Conservation (phyloP, 768 basidiomycete species). For the Leccinum arenicola region DNA sequence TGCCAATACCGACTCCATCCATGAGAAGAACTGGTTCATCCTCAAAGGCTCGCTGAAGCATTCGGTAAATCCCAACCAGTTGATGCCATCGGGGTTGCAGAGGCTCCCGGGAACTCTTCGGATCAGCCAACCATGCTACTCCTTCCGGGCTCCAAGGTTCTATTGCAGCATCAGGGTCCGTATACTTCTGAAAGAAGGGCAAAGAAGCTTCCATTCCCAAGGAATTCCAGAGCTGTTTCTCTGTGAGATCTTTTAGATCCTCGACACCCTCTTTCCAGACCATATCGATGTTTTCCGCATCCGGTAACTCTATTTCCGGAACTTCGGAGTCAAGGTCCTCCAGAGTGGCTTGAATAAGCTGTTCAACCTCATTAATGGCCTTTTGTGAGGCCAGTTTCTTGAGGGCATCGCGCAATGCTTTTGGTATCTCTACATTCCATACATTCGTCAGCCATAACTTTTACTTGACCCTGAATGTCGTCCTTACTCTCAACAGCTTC, state of each 20-base stretch:
- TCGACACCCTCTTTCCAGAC: neutral
- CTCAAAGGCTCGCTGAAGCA: constrained; percentile 4
- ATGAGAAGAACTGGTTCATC: constrained; percentile 16
- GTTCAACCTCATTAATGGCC: neutral
- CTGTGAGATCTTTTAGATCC: neutral
- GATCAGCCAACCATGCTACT: constrained; percentile 2
- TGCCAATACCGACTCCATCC: constrained; percentile 23
- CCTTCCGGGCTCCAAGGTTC: constrained; percentile 10
- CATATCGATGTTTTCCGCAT: neutral
- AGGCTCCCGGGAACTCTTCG: neutral
- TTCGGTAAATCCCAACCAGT: constrained; percentile 16
- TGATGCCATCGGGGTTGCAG: constrained; percentile 17
- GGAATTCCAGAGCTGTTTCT: neutral
- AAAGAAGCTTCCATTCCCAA: neutral
- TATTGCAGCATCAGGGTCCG: neutral
- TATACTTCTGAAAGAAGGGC: constrained; percentile 8
- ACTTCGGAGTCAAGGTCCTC: neutral
- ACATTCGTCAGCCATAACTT: neutral
- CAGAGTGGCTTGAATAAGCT: neutral
- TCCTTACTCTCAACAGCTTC: neutral
- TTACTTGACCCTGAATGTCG: neutral
- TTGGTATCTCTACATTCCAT: neutral
- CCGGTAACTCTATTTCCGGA: neutral
- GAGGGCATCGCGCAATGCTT: neutral
- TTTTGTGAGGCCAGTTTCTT: neutral